phyloP scores from a whole-genome alignment of 495 filamentous ascomycete genomes.

The Aspergillus saccharolyticus region DNA sequence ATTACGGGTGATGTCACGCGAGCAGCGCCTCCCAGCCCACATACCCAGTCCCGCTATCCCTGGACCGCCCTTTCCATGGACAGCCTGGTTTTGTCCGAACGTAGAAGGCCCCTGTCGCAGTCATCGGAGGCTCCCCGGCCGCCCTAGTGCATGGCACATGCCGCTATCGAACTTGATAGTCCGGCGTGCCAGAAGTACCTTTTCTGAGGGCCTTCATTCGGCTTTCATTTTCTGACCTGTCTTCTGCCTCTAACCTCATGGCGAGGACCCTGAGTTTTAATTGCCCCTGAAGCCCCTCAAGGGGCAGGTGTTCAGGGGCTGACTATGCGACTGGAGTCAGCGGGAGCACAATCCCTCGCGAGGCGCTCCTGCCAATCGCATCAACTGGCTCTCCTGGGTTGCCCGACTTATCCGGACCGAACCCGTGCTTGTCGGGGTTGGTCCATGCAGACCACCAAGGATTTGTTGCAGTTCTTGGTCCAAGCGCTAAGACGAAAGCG shows the following conservation, averaged over 20 bases:
- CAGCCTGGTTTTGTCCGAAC: conserved; percentile 28
- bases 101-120: conserved; percentile 19
- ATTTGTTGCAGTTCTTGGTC: neutral
- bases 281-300: neutral
- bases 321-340: neutral
- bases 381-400: neutral
- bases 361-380: neutral
- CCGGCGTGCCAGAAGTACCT: neutral
- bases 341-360: neutral
- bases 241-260: neutral
- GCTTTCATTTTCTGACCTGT: neutral
- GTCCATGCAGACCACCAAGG: neutral
- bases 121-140: conserved; percentile 13
- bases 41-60: conserved; percentile 10
- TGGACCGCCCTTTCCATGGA: conserved; percentile 35
- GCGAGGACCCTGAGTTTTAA: neutral
- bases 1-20: conserved; percentile 36
- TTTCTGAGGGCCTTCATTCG: neutral
- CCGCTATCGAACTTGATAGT: neutral
- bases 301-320: neutral
- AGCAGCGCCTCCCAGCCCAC: conserved; percentile 22
- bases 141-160: conserved; percentile 4
- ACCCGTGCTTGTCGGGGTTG: too few relatives aligned
- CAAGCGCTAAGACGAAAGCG: neutral
- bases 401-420: neutral